phyloP scores from a whole-genome alignment of 129 eudicot genomes.

The Kitagawia praeruptora region DNA sequence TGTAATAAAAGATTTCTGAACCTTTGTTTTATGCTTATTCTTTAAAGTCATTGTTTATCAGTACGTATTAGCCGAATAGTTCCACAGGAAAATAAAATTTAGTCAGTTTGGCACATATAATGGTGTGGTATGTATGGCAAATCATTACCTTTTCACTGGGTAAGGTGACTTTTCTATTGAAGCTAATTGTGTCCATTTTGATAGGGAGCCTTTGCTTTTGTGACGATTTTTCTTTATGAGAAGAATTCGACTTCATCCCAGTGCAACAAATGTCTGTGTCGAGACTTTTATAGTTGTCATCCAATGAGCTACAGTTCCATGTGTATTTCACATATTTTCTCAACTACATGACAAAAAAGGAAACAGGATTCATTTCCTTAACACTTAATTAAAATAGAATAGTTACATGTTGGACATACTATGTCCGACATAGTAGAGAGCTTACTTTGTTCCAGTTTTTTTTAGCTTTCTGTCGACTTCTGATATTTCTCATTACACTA shows the following conservation, averaged over 20 bases:
- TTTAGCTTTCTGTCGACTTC: slow-evolving; percentile 71
- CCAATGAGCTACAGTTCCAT: slow-evolving; percentile 54
- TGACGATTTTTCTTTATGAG: slow-evolving; percentile 33
- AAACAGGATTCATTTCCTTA: background rate
- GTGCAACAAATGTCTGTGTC: slow-evolving; percentile 32
- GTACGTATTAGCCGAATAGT: background rate
- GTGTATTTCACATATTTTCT: slow-evolving; percentile 69
- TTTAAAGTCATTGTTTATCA: background rate
- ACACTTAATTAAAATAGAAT: background rate
- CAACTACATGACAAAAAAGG: slow-evolving; percentile 33
- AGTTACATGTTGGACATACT: background rate
- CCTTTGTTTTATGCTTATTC: background rate
- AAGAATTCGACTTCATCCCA: slow-evolving; percentile 29
- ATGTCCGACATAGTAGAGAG: background rate
- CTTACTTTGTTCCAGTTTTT: slow-evolving; percentile 73
- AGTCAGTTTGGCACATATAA: background rate
- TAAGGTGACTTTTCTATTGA: slow-evolving; percentile 34
- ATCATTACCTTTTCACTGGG: slow-evolving; percentile 35
- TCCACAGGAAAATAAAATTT: slow-evolving; percentile 1
- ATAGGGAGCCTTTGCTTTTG: slow-evolving; percentile 28
- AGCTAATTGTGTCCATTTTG: slow-evolving; percentile 36
- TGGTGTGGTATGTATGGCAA: background rate
- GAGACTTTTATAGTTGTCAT: slow-evolving; percentile 26
- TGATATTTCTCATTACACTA: slow-evolving; percentile 48
- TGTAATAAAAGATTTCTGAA: background rate